Base-by-base conservation (phyloP, 345 rosid species). In the Ceriops zippeliana region DNA sequence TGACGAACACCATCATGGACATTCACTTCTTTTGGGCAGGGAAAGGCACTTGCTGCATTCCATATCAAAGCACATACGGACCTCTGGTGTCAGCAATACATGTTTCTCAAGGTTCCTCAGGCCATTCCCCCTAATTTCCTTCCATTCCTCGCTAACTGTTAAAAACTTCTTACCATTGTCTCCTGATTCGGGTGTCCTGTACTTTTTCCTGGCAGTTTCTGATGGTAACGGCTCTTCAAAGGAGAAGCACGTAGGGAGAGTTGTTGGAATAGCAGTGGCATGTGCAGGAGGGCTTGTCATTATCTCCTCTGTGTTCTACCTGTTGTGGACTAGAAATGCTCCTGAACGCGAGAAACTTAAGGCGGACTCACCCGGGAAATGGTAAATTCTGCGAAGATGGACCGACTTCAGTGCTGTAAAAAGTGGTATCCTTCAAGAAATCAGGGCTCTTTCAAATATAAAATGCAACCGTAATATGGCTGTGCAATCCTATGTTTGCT, bases 11-110 rank as follows among this genome's bases (percentile, higher is more conserved):
- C 2, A 73, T 84, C 54, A 73, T 84, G 74, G 84, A 84, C 65
- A 46, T 86, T 2, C 86, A 86, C 71, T 78, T 86, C 67, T 77
- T 81, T 26, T 86, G 88, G 90, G 84, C 86, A 1, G 90, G 90
- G 24, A 86, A 80, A 67, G 90, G 88, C 66, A 86, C 88, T 30
- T 86, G 90, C 63, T 86, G 90, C 76, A 83, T 84, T 63, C 90
- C 90, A 6, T 32, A 31, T n/a, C 85, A 86, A 67, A 64, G 81
- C 78, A 84, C 87, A 13, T 84, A 79, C 35, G 85, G 86, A 11
- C 87, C 90, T 60, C 67, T 80, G 56, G 79, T 86, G 7, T 86
- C 90, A 65, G 90, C 84, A 15, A 80, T 84, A 71, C 83, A 72
- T 60, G 87, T 72, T 62, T 69, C 80, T 59, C 80, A 62, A 86